Evolutionary conservation across 192 early-diverging fungal species (phyloP).

Genomic region (Gryganskiella cystojenkinii): DNA sequence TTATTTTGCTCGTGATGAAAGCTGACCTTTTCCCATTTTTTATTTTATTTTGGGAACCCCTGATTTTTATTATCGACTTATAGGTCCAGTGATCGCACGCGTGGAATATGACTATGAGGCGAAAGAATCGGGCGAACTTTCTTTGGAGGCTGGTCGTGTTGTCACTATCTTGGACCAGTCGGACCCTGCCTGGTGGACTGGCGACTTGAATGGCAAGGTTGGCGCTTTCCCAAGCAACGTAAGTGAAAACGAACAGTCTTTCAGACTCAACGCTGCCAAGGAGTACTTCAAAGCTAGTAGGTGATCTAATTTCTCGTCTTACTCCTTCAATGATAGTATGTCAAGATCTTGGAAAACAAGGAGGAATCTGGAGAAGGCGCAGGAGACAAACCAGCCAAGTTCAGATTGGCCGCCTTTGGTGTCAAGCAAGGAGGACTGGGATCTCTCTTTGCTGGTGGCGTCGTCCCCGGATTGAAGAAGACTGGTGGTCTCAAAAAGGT

Average conservation of each 20-base stretch:
- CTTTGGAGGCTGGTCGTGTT: conserved; percentile 71
- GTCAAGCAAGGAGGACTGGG: conserved; percentile 85
- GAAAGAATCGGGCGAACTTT: conserved; percentile 70
- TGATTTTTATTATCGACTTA: background rate
- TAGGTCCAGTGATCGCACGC: conserved; percentile 60
- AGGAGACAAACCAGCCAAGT: conserved; percentile 51
- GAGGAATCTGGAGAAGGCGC: conserved; percentile 14
- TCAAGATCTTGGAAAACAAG: conserved; percentile 51
- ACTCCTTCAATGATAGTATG: conserved; percentile 33
- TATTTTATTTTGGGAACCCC: too few relatives aligned
- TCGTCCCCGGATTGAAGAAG: conserved; percentile 75
- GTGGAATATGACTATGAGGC: conserved; percentile 81
- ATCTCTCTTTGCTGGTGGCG: conserved; percentile 76
- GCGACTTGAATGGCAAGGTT: conserved; percentile 73
- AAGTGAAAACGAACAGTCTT: conserved; percentile 4
- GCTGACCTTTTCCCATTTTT: too few relatives aligned
- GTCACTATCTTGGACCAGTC: conserved; percentile 74
- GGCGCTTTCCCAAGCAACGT: conserved; percentile 76
- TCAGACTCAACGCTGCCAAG: background rate
- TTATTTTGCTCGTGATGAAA: background rate
- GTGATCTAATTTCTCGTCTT: background rate
- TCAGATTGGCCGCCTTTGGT: conserved; percentile 80
- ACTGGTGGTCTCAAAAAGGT: too few relatives aligned
- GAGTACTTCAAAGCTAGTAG: background rate
- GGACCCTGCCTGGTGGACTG: conserved; percentile 74